Base-by-base conservation (phyloP, 2,329 filamentous ascomycete genomes). In the Penicillium olsonii region DNA sequence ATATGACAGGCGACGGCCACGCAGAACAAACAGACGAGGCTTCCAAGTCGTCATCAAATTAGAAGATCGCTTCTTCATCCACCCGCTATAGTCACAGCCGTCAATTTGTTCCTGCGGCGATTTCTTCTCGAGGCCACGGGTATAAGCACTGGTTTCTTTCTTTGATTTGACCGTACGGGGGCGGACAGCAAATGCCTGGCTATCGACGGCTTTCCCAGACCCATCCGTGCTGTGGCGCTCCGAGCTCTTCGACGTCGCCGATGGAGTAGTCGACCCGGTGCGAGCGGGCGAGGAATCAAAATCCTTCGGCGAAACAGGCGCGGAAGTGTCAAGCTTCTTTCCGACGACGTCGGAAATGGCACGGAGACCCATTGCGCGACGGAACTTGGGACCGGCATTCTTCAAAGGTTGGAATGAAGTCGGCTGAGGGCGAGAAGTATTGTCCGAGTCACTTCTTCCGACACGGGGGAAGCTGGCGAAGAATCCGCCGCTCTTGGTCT, bases 1-100 rank as follows among this genome's bases (percentile, higher is more conserved):
- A 75, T 99, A 99, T 0, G 92, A 91, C 24, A 99, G 77, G 4
- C 94, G 86, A 44, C 92, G 85, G 24, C 94, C 94, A 64, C 91
- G 92, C 50, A 99, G 83, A 7, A 99, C 87, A 66, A 99, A 99
- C n/a, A 97, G 80, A 11, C 94, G 86, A 11, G 92, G 88, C 67
- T 97, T 99, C 94, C 94, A 99, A 2, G 92, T 96, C 2, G 91
- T 91, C 87, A 99, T 96, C 27, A 97, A 78, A 64, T 92, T 94
- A 1, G 90, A 92, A 52, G 90, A 96, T 72, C 95, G 92, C 80
- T 99, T 99, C 78, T 94, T 97, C 94, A 99, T 99, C 94, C 94
- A 99, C 1, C 94, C 94, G 63, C 87, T 92, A 69, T 96, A 97
- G 66, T 99, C 92, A 47, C 90, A 92, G 53, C 84, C 85, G 54